Evolutionary conservation across 768 basidiomycete species (phyloP).

Genomic region (Kwoniella botswanensis): DNA sequence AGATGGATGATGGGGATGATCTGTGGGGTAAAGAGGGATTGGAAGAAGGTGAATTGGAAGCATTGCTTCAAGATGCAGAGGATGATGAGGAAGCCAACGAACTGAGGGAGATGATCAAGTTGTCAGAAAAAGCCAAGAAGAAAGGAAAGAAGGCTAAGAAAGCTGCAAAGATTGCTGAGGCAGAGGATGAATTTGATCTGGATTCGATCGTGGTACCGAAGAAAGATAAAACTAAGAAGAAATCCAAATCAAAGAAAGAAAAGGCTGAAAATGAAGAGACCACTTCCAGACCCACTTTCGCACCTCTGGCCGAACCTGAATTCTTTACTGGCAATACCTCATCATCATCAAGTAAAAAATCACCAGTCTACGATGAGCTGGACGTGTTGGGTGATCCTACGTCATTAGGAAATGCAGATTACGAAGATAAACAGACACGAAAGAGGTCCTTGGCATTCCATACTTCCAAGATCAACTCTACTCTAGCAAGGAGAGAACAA

Average conservation of each 20-base stretch:
- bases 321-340: conserved; percentile 61
- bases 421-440: conserved; percentile 79
- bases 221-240: conserved; percentile 33
- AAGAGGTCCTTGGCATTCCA: conserved; percentile 89
- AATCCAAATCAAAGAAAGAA: conserved; percentile 31
- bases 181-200: conserved; percentile 64
- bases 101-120: conserved; percentile 59
- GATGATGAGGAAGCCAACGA: conserved; percentile 59
- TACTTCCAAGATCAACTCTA: conserved; percentile 84
- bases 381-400: conserved; percentile 75
- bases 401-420: conserved; percentile 71
- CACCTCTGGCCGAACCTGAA: conserved; percentile 72
- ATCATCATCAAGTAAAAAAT: conserved; percentile 8
- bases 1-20: conserved; percentile 55
- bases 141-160: conserved; percentile 50
- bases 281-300: conserved; percentile 53
- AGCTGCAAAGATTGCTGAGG: conserved; percentile 57
- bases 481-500: conserved; percentile 73
- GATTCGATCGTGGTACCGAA: conserved; percentile 40
- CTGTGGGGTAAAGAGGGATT: conserved; percentile 41
- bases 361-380: conserved; percentile 41
- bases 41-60: conserved; percentile 54
- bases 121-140: conserved; percentile 41
- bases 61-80: conserved; percentile 38
- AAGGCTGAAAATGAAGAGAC: conserved; percentile 35